Evolutionary conservation across 106 monocot species (phyloP), one percentile per base, ranked within the genome.

Genomic region (Platanthera guangdongensis): DNA sequence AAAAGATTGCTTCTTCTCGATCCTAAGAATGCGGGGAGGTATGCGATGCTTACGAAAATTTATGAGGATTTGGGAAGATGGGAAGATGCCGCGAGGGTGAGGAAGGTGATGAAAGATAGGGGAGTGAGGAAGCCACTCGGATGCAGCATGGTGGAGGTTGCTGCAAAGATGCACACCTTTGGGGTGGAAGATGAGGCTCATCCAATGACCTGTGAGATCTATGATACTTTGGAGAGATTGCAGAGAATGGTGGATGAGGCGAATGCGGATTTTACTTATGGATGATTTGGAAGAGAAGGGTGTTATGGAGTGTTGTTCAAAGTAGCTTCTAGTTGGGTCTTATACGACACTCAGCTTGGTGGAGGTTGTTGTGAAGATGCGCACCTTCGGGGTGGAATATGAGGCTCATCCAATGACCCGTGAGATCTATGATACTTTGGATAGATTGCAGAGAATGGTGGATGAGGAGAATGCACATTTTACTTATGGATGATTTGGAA

Each of bases 171-270:
- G 8, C 81, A 85, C 47, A 63, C 69, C 0, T 88, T 88, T 80
- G 88, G 85, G 39, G 83, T 85, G 30, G 83, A 78, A 81, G 88
- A 88, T 78, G 81, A 84, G 64, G 82, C 80, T 6, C 84, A 84
- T 74, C 77, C 86, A 5, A 74, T 75, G 62, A 71, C 62, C 2
- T 25, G 16, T 50, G 79, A 78, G 60, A 80, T 89, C 64, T 80
- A 80, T 46, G 65, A 68, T 55, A 68, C 77, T 6, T 47, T 88
- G 15, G 59, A 85, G 48, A 48, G 74, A 22, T 60, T 88, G 74
- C 78, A 76, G 71, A 70, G 48, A 25, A 59, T 74, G 68, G 77
- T 80, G 25, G 70, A 70, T 14, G 75, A 49, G 2, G 39, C 1
- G 2, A 39, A 39, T 39, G 39, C 39, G 3, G 39, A 39, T 39